Evolutionary conservation across 306 rosid species (phyloP).

Genomic region (Vicia sativa): DNA sequence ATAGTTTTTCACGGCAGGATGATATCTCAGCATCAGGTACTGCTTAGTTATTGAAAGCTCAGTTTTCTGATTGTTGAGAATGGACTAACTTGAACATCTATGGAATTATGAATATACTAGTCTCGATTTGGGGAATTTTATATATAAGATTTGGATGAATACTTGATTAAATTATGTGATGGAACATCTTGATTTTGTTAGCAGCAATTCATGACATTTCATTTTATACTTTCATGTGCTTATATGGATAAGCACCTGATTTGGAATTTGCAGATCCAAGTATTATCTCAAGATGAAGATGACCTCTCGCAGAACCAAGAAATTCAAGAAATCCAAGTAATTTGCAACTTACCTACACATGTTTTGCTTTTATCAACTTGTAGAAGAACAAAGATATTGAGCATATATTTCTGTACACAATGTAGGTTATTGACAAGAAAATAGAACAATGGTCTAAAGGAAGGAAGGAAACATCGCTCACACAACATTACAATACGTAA

Average conservation of each 20-base stretch:
- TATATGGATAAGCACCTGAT: constrained; percentile 41
- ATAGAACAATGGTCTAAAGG: constrained; percentile 86
- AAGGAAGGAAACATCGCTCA: constrained; percentile 96
- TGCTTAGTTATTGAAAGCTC: constrained; percentile 45
- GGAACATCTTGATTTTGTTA: constrained; percentile 40
- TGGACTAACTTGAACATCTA: constrained; percentile 6
- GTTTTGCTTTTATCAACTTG: constrained; percentile 25
- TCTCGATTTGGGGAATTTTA: not conserved
- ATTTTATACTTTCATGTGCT: constrained; percentile 17
- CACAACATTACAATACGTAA: constrained; percentile 88
- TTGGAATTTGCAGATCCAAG: constrained; percentile 57
- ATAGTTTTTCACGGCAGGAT: constrained; percentile 44
- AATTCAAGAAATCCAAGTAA: constrained; percentile 67
- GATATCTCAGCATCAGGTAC: constrained; percentile 54
- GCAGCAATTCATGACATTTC: constrained; percentile 49
- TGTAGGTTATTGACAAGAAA: constrained; percentile 72
- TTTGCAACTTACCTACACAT: constrained; percentile 22
- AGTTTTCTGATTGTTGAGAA: constrained; percentile 23
- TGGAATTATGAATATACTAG: constrained; percentile 15
- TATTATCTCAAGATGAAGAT: constrained; percentile 57
- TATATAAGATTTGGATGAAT: constrained; percentile 21
- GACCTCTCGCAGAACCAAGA: constrained; percentile 41
- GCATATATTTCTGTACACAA: constrained; percentile 32
- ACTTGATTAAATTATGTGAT: constrained; percentile 27
- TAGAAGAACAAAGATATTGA: constrained; percentile 21